A percentile compares a stretch with the other conserved stretches of the same genome.
These are phyloP conservation scores for Backusella macrospora DNA, from an alignment of 192 early-diverging fungal genomes.

Conservation along the genomic window DNA sequence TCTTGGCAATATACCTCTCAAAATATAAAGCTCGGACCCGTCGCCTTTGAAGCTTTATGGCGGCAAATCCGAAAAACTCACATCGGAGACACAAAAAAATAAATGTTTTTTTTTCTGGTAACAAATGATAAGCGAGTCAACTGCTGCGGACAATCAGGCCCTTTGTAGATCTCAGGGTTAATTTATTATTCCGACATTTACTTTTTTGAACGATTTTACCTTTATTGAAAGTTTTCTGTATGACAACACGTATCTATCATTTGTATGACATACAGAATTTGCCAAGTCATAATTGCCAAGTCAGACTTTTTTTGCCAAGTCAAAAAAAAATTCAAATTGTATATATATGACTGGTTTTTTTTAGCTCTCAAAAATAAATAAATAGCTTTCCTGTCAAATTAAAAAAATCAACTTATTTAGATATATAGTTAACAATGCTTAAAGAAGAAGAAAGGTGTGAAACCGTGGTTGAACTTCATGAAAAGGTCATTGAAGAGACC, in stretches of 20 bases:
- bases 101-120: no score
- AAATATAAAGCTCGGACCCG: no score
- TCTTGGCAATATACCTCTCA: no score
- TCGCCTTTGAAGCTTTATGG: no score
- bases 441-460: background rate
- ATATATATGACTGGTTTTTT: slow-evolving; percentile 3
- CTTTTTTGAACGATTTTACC: slow-evolving; percentile 4
- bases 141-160: background rate
- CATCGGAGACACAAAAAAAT: no score
- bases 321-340: background rate
- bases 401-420: background rate
- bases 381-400: background rate
- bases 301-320: background rate
- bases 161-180: background rate
- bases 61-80: no score
- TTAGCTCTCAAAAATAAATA: background rate
- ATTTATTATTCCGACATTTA: background rate
- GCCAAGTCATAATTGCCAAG: slow-evolving; percentile 3
- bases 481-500: background rate
- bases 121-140: no score
- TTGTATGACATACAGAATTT: background rate
- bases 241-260: background rate
- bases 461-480: background rate
- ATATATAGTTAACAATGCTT: background rate
- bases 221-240: slow-evolving; percentile 2